Percentiles rank a stretch among this genome's conserved stretches.
phyloP scores from a whole-genome alignment of 305 asterid species.

The Fraxinus velutina region DNA sequence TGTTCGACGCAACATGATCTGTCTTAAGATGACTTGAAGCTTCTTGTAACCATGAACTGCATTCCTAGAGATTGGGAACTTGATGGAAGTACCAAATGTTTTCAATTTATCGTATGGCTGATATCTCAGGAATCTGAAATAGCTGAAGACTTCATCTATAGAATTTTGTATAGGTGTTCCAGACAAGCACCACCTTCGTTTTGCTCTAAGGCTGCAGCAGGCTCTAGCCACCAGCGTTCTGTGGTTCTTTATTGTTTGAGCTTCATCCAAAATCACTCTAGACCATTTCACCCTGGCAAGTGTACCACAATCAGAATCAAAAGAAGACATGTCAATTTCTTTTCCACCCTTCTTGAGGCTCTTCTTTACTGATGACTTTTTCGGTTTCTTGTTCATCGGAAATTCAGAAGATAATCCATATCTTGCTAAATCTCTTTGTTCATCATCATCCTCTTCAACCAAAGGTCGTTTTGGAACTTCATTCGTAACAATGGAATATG shows the following conservation, averaged over 20 bases:
- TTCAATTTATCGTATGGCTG: constrained; percentile 81
- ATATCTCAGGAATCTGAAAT: constrained; percentile 90
- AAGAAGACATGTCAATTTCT: constrained; percentile 45
- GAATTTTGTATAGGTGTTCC: constrained; percentile 99
- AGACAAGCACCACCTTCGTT: constrained; percentile 95
- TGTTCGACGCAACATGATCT: constrained; percentile 95
- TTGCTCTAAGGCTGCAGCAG: constrained; percentile 96
- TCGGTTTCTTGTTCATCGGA: constrained; percentile 51
- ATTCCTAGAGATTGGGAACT: constrained; percentile 66
- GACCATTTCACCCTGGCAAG: constrained; percentile 89
- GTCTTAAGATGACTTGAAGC: constrained; percentile 73
- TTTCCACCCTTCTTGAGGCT: constrained; percentile 64
- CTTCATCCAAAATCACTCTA: constrained; percentile 92
- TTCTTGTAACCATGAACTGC: constrained; percentile 69
- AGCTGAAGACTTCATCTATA: constrained; percentile 87
- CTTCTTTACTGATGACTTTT: constrained; percentile 53
- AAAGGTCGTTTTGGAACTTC: constrained; percentile 88
- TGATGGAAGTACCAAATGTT: constrained; percentile 57
- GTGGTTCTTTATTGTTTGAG: constrained; percentile 92
- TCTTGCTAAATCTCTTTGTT: constrained; percentile 58
- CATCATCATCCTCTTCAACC: constrained; percentile 79
- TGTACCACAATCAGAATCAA: constrained; percentile 71
- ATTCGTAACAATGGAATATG: constrained; percentile 84
- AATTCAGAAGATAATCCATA: constrained; percentile 73
- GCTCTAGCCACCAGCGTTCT: constrained; percentile 97